Percentiles rank a stretch among this genome's conserved stretches.
Evolutionary conservation across 169 alveolate species (phyloP).

Genomic region (Eimeria acervulina): DNA sequence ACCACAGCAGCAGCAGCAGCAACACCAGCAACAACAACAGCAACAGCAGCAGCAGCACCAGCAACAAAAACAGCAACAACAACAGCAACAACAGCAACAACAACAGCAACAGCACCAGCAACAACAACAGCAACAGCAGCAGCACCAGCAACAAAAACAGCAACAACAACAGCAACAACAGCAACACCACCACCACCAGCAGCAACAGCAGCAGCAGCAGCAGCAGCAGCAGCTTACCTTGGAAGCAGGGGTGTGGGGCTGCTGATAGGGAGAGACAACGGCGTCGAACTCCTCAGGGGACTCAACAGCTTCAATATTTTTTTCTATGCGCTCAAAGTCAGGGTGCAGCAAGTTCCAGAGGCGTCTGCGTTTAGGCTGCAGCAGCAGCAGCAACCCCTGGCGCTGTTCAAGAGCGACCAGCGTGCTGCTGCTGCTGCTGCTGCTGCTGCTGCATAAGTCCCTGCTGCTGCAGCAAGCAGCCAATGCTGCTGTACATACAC

Average conservation of each 20-base stretch:
- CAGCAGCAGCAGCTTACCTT: not conserved
- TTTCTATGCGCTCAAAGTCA: conserved; percentile 36
- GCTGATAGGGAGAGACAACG: not conserved
- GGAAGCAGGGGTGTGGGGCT: not conserved
- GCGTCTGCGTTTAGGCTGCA: conserved; percentile 37
- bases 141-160: not conserved
- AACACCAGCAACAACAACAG: too few species aligned
- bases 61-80: too few species aligned
- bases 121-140: not conserved
- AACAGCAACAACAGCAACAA: not conserved
- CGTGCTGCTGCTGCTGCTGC: conserved; percentile 45
- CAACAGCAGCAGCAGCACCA: too few species aligned
- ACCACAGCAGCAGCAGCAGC: too few species aligned
- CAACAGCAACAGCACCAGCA: not conserved
- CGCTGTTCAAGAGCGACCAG: conserved; percentile 45
- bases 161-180: not conserved
- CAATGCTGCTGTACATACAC: not conserved
- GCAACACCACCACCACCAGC: not conserved
- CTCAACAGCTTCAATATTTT: conserved; percentile 35
- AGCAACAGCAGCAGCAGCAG: conserved; percentile 1
- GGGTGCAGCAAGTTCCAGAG: conserved; percentile 62
- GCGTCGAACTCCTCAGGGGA: conserved; percentile 45
- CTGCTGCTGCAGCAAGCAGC: conserved; percentile 1
- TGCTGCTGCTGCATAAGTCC: not conserved
- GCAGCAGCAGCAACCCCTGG: conserved; percentile 63